phyloP scores from a whole-genome alignment of 257 asterid species.

The Vinca minor region DNA sequence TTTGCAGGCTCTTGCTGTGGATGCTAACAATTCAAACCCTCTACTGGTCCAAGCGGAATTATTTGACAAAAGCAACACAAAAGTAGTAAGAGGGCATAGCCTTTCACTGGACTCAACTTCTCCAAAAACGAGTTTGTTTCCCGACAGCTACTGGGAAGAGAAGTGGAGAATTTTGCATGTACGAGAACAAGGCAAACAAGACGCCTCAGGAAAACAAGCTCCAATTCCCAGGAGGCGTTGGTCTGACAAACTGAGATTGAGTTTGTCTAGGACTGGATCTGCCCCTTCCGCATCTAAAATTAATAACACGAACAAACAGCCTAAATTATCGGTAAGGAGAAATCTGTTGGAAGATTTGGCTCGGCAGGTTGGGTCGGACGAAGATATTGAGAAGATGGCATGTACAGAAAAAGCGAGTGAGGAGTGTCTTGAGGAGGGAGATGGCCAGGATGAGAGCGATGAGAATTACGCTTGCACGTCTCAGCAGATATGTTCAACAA shows the following conservation, averaged over 20 bases:
- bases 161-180: conserved; percentile 76
- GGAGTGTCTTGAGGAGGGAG: conserved; percentile 20
- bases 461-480: conserved; percentile 25
- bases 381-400: conserved; percentile 22
- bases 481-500: conserved; percentile 21
- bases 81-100: conserved; percentile 45
- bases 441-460: conserved; percentile 18
- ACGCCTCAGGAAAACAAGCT: conserved; percentile 21
- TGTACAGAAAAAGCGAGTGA: conserved; percentile 26
- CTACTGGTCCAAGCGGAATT: conserved; percentile 32
- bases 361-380: conserved; percentile 52
- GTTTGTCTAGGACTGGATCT: conserved; percentile 56
- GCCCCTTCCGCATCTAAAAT: conserved; percentile 45
- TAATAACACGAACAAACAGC: conserved; percentile 25
- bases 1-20: conserved; percentile 55
- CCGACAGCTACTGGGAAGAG: conserved; percentile 90
- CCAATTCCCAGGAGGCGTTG: conserved; percentile 41
- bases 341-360: conserved; percentile 61
- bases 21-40: conserved; percentile 46
- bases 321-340: conserved; percentile 53
- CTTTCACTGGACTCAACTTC: conserved; percentile 48
- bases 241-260: conserved; percentile 55
- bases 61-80: conserved; percentile 35
- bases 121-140: conserved; percentile 42
- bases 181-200: conserved; percentile 47